Evolutionary conservation across 306 rosid genomes (phyloP).

Genomic region (Corylus avellana): DNA sequence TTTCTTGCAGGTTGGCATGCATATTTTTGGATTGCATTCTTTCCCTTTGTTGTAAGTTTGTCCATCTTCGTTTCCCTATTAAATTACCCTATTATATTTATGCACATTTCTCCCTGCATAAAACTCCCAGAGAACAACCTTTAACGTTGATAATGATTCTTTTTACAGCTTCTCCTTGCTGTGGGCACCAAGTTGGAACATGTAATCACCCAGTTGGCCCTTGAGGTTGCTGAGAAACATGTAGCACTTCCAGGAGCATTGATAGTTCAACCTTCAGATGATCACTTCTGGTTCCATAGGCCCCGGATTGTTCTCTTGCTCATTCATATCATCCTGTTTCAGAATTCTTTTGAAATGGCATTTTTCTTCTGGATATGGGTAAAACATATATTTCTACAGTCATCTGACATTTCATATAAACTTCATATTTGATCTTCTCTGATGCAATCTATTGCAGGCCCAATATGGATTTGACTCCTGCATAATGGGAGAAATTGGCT

Average conservation of each 20-base stretch:
- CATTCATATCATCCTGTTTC: conserved; percentile 36
- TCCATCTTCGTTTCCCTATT: not conserved
- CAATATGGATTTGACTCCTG: conserved; percentile 40
- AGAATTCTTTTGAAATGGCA: conserved; percentile 40
- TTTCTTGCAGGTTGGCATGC: conserved; percentile 34
- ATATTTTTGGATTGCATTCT: conserved; percentile 41
- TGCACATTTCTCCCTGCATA: not conserved
- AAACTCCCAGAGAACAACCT: not conserved
- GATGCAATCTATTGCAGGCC: conserved; percentile 20
- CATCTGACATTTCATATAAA: not conserved
- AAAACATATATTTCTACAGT: not conserved
- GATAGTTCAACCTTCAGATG: conserved; percentile 37
- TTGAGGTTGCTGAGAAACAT: conserved; percentile 43
- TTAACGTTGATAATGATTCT: not conserved
- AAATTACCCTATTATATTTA: not conserved
- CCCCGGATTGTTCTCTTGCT: conserved; percentile 35
- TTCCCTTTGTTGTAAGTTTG: conserved; percentile 32
- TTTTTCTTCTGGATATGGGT: conserved; percentile 43
- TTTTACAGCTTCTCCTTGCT: conserved; percentile 35
- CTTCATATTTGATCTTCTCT: not conserved
- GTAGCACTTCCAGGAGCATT: conserved; percentile 35
- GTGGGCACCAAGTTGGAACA: conserved; percentile 44
- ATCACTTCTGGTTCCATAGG: conserved; percentile 36
- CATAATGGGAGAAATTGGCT: conserved; percentile 36
- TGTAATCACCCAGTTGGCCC: conserved; percentile 34